Percentiles rank a stretch among this genome's conserved stretches.
These are phyloP conservation scores for Saccharum officinarum DNA, from an alignment of 176 grass and related monocot species.

Conservation along the genomic window DNA sequence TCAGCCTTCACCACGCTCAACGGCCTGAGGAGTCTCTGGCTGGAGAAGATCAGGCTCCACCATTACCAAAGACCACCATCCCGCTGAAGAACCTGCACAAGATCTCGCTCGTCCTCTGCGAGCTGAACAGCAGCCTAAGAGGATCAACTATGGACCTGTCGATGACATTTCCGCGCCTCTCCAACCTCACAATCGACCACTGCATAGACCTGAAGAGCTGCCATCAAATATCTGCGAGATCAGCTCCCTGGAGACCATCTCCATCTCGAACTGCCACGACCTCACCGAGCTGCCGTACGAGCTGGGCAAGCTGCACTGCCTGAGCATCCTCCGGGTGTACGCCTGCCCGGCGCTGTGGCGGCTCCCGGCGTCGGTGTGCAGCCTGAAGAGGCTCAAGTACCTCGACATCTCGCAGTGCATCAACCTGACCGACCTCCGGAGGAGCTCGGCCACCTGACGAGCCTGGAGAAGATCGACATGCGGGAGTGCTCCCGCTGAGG, in stretches of 20 bases:
- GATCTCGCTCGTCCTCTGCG: constrained; percentile 84
- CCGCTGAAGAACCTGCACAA: constrained; percentile 79
- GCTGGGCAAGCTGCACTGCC: constrained; percentile 73
- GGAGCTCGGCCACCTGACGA: constrained; percentile 87
- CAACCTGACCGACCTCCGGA: constrained; percentile 84
- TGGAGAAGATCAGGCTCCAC: constrained; percentile 82
- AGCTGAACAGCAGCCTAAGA: constrained; percentile 63
- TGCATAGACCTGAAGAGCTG: constrained; percentile 87
- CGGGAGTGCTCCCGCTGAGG: constrained; percentile 86
- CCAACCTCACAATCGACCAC: constrained; percentile 90
- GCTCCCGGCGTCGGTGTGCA: constrained; percentile 77
- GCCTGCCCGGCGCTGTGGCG: constrained; percentile 75
- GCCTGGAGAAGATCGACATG: constrained; percentile 97
- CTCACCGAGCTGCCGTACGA: constrained; percentile 81
- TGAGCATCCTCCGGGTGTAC: constrained; percentile 79
- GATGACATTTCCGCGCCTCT: constrained; percentile 70
- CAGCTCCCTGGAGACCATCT: constrained; percentile 65
- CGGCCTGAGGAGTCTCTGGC: constrained; percentile 79
- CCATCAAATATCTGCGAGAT: constrained; percentile 79
- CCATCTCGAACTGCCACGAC: constrained; percentile 95
- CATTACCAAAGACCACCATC: constrained; percentile 83
- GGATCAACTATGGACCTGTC: constrained; percentile 88
- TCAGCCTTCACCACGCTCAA: constrained; percentile 61
- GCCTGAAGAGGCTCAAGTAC: constrained; percentile 82
- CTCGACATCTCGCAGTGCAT: constrained; percentile 95